Conservation (phyloP, 495 filamentous ascomycete genomes). For the Xylaria sp. region DNA sequence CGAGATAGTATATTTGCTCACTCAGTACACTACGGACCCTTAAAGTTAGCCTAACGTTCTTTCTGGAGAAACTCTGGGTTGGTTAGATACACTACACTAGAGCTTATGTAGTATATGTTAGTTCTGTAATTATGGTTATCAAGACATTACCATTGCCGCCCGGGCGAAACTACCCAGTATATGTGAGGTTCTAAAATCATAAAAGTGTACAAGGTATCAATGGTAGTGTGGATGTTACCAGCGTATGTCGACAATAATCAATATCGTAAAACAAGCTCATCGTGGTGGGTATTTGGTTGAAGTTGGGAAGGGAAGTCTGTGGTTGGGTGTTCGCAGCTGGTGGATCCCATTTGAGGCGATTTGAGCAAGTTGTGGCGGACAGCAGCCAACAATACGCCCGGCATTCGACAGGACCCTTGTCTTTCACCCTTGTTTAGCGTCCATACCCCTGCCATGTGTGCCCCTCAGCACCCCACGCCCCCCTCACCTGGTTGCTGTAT, state of each 20-base stretch:
- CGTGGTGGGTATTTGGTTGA: background rate
- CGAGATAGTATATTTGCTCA: background rate
- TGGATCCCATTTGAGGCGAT: constrained; percentile 49
- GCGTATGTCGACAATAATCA: background rate
- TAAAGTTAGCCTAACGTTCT: background rate
- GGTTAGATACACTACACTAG: no score
- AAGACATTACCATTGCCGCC: no score
- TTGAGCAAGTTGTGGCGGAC: constrained; percentile 58
- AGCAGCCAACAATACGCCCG: constrained; percentile 1
- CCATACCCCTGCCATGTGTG: background rate
- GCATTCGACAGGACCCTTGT: background rate
- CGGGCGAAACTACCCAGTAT: background rate
- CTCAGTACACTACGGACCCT: background rate
- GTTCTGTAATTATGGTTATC: background rate
- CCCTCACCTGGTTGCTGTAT: background rate
- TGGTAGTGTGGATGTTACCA: background rate
- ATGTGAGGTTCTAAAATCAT: background rate
- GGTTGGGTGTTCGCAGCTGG: no score
- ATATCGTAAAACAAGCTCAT: background rate
- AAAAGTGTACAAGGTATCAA: background rate
- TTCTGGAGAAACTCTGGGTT: background rate
- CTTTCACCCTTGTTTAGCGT: background rate
- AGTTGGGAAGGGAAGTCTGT: no score
- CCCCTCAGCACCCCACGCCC: background rate
- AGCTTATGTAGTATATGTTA: background rate